phyloP scores from a whole-genome alignment of 78 protist species.

The Dictyostelium capitatum region DNA sequence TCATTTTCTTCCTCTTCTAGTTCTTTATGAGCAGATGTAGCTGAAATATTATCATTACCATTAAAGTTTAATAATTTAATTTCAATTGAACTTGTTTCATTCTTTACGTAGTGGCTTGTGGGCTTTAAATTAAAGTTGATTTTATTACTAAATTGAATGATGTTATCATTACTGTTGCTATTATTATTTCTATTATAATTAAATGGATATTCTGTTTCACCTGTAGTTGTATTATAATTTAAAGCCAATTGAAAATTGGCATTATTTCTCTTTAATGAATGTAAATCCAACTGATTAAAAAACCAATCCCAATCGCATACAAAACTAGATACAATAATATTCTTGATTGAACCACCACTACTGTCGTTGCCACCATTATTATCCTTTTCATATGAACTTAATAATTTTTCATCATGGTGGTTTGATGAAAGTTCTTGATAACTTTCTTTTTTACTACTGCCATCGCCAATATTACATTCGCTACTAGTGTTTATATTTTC shows the following conservation, averaged over 20 bases:
- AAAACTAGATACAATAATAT: slow-evolving; percentile 11
- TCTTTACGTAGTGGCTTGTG: neutral
- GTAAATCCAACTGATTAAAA: neutral
- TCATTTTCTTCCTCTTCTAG: no score
- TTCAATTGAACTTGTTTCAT: neutral
- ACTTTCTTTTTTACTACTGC: neutral
- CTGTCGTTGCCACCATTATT: no score
- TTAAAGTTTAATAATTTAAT: neutral
- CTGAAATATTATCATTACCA: neutral
- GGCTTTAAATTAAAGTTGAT: no score
- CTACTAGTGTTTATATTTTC: neutral
- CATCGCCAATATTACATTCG: neutral
- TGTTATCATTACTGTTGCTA: neutral
- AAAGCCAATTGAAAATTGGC: neutral
- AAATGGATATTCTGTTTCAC: neutral
- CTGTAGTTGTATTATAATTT: neutral
- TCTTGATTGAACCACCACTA: neutral
- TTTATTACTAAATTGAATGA: neutral
- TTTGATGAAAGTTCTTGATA: neutral
- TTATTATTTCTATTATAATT: no score
- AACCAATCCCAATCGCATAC: slow-evolving; percentile 61
- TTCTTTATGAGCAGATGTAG: neutral
- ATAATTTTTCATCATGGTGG: neutral
- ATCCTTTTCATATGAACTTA: neutral
- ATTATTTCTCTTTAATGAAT: neutral